Evolutionary conservation across 2,329 filamentous ascomycete genomes (phyloP).

Genomic region (Grosmannia clavigera): DNA sequence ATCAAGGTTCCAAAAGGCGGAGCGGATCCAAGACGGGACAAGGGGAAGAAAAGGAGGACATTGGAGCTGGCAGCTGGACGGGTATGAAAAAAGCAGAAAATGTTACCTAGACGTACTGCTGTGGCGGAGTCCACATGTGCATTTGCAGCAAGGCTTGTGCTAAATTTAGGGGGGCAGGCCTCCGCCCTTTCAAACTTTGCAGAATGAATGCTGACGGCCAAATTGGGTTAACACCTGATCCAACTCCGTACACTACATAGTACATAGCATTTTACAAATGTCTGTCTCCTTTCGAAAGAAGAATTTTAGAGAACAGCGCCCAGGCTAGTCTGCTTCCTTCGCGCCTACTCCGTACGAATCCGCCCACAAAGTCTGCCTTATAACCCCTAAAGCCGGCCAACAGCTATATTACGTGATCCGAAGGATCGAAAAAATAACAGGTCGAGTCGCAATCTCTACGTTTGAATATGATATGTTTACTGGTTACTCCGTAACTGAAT

Average conservation of each 20-base stretch:
- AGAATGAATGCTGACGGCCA: background rate
- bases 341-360: background rate
- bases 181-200: background rate
- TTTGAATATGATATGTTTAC: background rate
- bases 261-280: background rate
- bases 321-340: background rate
- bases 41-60: background rate
- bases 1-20: conserved; percentile 1
- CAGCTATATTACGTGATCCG: background rate
- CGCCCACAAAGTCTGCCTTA: background rate
- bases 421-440: background rate
- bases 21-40: background rate
- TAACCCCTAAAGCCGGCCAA: background rate
- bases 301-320: background rate
- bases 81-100: background rate
- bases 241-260: no score
- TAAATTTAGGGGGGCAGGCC: background rate
- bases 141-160: background rate
- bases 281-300: background rate
- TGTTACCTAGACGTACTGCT: background rate
- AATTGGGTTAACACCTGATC: background rate
- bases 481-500: no score
- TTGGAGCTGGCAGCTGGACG: background rate
- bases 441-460: background rate
- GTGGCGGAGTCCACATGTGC: background rate